Conservation (phyloP, 176 grass and related monocot species). For the Avena sativa region DNA sequence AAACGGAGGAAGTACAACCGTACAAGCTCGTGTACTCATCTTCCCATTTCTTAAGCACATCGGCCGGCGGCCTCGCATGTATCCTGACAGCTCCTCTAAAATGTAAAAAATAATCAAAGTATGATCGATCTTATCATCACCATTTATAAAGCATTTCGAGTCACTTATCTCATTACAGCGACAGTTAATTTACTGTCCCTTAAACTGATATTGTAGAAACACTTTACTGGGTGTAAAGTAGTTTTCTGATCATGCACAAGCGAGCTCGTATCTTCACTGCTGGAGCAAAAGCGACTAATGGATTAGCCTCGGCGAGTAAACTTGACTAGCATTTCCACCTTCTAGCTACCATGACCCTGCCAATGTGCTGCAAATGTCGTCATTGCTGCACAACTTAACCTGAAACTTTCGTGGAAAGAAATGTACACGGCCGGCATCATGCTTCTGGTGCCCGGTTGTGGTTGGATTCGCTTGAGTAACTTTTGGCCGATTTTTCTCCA, state of each 20-base stretch:
- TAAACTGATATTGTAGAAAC: not conserved
- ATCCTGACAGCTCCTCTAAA: not conserved
- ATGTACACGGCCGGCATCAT: conserved; percentile 23
- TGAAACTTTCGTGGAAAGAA: not conserved
- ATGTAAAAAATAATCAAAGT: not conserved
- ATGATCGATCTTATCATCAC: not conserved
- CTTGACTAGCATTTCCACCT: not conserved
- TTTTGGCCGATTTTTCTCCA: no score
- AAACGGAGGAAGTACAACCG: no score
- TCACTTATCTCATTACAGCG: not conserved
- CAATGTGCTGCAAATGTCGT: not conserved
- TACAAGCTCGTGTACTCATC: conserved; percentile 26
- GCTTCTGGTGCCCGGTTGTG: not conserved
- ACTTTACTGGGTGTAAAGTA: not conserved
- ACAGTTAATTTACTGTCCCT: not conserved
- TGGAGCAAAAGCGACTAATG: not conserved
- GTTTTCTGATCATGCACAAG: not conserved
- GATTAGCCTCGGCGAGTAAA: not conserved
- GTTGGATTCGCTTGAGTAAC: not conserved
- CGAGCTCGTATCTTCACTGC: not conserved
- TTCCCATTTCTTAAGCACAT: not conserved
- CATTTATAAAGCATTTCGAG: not conserved
- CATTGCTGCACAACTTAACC: not conserved
- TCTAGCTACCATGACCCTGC: not conserved
- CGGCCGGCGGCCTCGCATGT: conserved; percentile 5